Conservation (phyloP, 768 basidiomycete genomes). For the Heimioporus sp. region DNA sequence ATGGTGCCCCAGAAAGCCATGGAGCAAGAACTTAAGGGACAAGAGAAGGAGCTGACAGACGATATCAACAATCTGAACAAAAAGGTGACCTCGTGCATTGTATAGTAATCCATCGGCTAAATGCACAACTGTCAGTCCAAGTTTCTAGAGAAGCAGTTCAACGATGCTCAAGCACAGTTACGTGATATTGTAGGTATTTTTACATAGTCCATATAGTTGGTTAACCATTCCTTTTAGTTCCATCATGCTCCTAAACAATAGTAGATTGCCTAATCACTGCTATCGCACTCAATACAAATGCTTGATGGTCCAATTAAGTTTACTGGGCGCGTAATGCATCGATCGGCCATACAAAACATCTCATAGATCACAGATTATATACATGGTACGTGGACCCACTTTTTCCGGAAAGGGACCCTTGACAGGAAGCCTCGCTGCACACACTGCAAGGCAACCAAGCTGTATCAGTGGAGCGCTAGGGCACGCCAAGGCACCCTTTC, state of each 20-base stretch:
- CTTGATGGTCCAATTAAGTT: slow-evolving; percentile 3
- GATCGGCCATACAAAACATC: slow-evolving; percentile 1
- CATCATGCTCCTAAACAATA: slow-evolving; percentile 29
- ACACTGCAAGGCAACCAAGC: background rate
- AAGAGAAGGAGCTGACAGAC: slow-evolving; percentile 82
- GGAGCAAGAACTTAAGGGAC: slow-evolving; percentile 68
- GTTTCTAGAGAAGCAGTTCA: slow-evolving; percentile 91
- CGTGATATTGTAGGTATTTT: slow-evolving; percentile 69
- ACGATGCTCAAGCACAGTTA: slow-evolving; percentile 83
- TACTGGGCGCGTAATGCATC: background rate
- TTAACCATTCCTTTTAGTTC: slow-evolving; percentile 21
- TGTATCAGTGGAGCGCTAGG: slow-evolving; percentile 6
- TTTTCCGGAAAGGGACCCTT: background rate
- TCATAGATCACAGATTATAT: background rate
- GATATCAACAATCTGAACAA: slow-evolving; percentile 81
- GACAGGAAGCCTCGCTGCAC: background rate
- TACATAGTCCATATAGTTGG: background rate
- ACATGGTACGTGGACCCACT: background rate
- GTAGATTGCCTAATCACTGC: slow-evolving; percentile 9
- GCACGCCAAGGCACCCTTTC: slow-evolving; percentile 16
- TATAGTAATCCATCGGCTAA: background rate
- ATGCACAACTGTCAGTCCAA: slow-evolving; percentile 55
- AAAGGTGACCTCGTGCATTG: slow-evolving; percentile 54
- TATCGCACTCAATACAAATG: slow-evolving; percentile 7
- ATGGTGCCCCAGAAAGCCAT: slow-evolving; percentile 77